A percentile compares a stretch with the other conserved stretches of the same genome.
These are phyloP conservation scores for Fusarium floridanum DNA, from an alignment of 2,329 filamentous ascomycete species.

Conservation along the genomic window DNA sequence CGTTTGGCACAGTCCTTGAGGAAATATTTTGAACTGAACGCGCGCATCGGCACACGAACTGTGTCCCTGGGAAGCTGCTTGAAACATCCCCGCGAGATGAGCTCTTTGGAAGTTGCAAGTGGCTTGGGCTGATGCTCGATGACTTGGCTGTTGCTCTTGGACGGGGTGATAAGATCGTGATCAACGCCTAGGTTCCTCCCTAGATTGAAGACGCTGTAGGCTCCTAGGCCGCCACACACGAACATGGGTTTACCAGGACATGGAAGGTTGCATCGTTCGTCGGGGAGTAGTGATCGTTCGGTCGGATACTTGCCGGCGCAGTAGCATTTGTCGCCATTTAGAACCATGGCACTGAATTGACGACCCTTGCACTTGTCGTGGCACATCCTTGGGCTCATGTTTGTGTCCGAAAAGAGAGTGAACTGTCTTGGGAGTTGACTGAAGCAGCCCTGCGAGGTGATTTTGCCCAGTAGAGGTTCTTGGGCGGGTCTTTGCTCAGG, in stretches of 20 bases:
- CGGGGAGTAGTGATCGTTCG: background rate
- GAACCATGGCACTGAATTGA: background rate
- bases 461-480: no score
- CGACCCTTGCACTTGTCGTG: background rate
- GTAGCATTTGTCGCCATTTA: background rate
- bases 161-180: background rate
- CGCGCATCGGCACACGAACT: background rate
- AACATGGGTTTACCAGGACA: background rate
- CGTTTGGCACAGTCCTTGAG: background rate
- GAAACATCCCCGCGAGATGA: background rate
- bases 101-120: background rate
- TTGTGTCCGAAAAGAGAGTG: background rate
- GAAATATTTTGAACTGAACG: background rate
- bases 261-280: background rate
- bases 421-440: background rate
- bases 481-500: no score
- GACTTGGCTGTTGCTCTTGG: no score
- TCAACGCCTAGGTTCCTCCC: background rate
- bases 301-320: background rate
- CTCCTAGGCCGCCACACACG: background rate
- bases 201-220: background rate
- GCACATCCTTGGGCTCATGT: background rate
- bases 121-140: background rate
- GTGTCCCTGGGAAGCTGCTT: background rate
- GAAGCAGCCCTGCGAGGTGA: slow-evolving; percentile 6